phyloP scores from a whole-genome alignment of 768 basidiomycete genomes.

The Tricholoma bakamatsutake region DNA sequence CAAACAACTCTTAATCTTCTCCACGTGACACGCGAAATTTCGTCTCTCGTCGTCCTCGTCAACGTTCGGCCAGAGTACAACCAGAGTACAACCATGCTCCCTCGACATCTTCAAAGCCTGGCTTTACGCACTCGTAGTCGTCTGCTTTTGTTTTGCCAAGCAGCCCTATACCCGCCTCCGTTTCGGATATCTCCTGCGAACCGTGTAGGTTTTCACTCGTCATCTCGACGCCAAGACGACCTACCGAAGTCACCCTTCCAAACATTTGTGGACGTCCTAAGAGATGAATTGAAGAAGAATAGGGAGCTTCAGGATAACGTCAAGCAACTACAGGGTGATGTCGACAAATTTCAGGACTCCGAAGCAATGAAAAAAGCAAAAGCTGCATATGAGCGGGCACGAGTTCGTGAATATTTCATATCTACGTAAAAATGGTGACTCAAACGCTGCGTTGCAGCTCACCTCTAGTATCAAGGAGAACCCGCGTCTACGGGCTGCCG shows the following conservation, averaged over 20 bases:
- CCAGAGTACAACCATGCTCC: conserved; percentile 27
- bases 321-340: conserved; percentile 95
- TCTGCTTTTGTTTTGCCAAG: conserved; percentile 16
- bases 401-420: conserved; percentile 53
- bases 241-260: conserved; percentile 89
- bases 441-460: conserved; percentile 41
- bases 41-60: neutral
- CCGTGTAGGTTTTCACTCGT: conserved; percentile 56
- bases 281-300: conserved; percentile 90
- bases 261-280: conserved; percentile 91
- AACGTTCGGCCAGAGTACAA: neutral
- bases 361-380: conserved; percentile 91
- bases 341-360: conserved; percentile 94
- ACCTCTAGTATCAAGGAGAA: conserved; percentile 96
- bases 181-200: conserved; percentile 32
- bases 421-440: conserved; percentile 4
- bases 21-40: conserved; percentile 16
- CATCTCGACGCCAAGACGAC: conserved; percentile 55
- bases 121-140: conserved; percentile 27
- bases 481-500: conserved; percentile 84
- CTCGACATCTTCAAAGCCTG: conserved; percentile 38
- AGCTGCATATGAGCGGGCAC: conserved; percentile 89
- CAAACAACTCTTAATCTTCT: neutral
- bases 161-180: conserved; percentile 24
- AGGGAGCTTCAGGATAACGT: conserved; percentile 94